phyloP scores from a whole-genome alignment of 2,329 filamentous ascomycete species.

The Exophiala alcalophila region DNA sequence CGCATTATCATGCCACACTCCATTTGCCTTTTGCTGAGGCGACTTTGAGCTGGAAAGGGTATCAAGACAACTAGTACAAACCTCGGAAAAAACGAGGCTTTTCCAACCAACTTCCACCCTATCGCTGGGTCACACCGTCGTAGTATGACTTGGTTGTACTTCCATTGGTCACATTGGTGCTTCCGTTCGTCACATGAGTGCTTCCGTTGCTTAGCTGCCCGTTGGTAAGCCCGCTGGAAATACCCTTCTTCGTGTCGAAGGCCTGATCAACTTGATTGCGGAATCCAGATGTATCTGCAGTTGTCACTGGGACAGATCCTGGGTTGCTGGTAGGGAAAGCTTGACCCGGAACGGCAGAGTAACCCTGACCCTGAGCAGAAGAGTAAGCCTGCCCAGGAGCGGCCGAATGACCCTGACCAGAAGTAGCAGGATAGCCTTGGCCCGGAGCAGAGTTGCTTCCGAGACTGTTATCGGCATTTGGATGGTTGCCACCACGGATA shows the following conservation, averaged over 20 bases:
- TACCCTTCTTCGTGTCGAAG: constrained; percentile 29
- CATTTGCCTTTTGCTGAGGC: not conserved
- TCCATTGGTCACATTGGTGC: constrained; percentile 21
- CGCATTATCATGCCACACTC: not conserved
- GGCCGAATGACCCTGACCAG: no score
- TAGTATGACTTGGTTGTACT: constrained; percentile 23
- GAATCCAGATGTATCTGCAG: constrained; percentile 31
- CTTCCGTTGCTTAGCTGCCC: no score
- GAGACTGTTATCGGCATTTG: constrained; percentile 13
- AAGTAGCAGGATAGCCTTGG: no score
- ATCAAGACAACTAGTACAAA: constrained; percentile 13
- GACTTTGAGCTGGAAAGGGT: constrained; percentile 10
- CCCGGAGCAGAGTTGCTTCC: no score
- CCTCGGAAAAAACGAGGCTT: not conserved
- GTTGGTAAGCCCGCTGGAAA: constrained; percentile 3
- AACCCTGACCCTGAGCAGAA: no score
- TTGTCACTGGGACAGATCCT: constrained; percentile 1
- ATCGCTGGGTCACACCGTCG: constrained; percentile 24
- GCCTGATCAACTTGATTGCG: constrained; percentile 47
- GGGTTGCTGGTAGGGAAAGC: no score
- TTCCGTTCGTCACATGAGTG: no score
- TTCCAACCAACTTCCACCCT: not conserved
- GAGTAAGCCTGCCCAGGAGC: no score
- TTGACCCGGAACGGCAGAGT: no score
- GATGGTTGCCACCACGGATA: constrained; percentile 33